phyloP scores from a whole-genome alignment of 805 yeast genomes.

The Starmerella apis region DNA sequence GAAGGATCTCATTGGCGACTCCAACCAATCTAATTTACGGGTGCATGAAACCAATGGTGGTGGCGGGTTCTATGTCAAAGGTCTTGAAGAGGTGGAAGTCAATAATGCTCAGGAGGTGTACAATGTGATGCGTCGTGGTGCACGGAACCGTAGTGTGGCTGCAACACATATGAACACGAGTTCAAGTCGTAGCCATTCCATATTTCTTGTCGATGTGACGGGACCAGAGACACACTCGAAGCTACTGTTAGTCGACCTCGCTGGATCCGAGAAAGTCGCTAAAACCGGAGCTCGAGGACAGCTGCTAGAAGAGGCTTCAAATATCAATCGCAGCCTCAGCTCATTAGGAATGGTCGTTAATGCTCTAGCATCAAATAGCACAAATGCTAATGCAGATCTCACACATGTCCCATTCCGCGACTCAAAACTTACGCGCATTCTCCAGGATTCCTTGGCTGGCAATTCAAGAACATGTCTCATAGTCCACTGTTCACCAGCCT shows the following conservation, averaged over 20 bases:
- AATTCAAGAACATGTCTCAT: constrained; percentile 67
- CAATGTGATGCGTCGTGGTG: constrained; percentile 49
- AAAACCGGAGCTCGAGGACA: constrained; percentile 70
- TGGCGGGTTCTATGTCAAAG: constrained; percentile 60
- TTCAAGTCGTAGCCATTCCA: constrained; percentile 72
- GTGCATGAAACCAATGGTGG: constrained; percentile 35
- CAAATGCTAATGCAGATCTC: background rate
- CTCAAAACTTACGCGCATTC: constrained; percentile 64
- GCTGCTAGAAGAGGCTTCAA: constrained; percentile 71
- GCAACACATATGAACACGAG: constrained; percentile 61
- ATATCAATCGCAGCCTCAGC: constrained; percentile 67
- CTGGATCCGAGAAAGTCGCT: constrained; percentile 74
- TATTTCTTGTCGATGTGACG: constrained; percentile 56
- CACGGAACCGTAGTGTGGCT: constrained; percentile 44
- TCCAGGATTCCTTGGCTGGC: constrained; percentile 75
- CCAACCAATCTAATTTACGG: constrained; percentile 34
- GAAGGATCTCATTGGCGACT: constrained; percentile 46
- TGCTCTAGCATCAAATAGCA: constrained; percentile 57
- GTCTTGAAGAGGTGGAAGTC: constrained; percentile 54
- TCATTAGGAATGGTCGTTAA: constrained; percentile 73
- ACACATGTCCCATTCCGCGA: constrained; percentile 63
- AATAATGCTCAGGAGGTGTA: constrained; percentile 49
- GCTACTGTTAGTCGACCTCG: constrained; percentile 69
- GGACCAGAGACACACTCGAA: constrained; percentile 51
- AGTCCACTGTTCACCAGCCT: constrained; percentile 60